Percentiles rank a stretch among this genome's conserved stretches.
Evolutionary conservation across 192 early-diverging fungal species (phyloP).

Genomic region (Cladochytrium replicatum): DNA sequence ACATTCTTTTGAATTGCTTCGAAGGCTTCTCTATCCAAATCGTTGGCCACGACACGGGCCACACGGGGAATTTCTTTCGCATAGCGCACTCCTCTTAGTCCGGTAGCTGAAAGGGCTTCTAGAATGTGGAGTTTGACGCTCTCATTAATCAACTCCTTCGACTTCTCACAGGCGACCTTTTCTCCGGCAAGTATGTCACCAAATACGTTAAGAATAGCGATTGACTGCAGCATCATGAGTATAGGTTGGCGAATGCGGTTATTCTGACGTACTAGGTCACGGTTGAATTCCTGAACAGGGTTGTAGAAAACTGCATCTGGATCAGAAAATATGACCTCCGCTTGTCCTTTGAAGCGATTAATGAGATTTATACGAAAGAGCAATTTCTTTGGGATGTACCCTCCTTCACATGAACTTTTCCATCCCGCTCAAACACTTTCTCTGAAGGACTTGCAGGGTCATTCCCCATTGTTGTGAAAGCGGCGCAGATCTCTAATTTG

Average conservation of each 20-base stretch:
- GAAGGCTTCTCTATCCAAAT: slow-evolving; percentile 81
- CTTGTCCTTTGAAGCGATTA: slow-evolving; percentile 31
- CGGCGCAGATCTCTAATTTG: no score
- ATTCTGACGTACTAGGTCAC: slow-evolving; percentile 58
- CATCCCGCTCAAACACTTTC: no score
- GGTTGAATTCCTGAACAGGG: slow-evolving; percentile 92
- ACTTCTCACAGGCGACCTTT: slow-evolving; percentile 44
- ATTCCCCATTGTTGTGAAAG: no score
- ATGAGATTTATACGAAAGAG: no score
- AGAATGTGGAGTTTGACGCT: slow-evolving; percentile 43
- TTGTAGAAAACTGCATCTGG: slow-evolving; percentile 92
- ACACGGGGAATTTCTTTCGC: slow-evolving; percentile 84
- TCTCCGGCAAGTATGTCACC: slow-evolving; percentile 62
- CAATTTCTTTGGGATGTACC: no score
- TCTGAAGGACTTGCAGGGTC: no score
- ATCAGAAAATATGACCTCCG: slow-evolving; percentile 26
- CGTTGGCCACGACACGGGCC: slow-evolving; percentile 79
- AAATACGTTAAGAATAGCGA: slow-evolving; percentile 93
- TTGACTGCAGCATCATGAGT: slow-evolving; percentile 40
- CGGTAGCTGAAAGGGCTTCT: slow-evolving; percentile 92
- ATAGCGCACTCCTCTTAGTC: slow-evolving; percentile 90
- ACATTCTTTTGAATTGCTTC: slow-evolving; percentile 79
- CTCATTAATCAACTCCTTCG: slow-evolving; percentile 9
- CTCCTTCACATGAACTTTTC: no score
- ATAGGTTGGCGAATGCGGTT: background rate